Percentiles rank a stretch among this genome's conserved stretches.
Conservation (phyloP, 331 rosid species). For the Pyracantha coccinea region DNA sequence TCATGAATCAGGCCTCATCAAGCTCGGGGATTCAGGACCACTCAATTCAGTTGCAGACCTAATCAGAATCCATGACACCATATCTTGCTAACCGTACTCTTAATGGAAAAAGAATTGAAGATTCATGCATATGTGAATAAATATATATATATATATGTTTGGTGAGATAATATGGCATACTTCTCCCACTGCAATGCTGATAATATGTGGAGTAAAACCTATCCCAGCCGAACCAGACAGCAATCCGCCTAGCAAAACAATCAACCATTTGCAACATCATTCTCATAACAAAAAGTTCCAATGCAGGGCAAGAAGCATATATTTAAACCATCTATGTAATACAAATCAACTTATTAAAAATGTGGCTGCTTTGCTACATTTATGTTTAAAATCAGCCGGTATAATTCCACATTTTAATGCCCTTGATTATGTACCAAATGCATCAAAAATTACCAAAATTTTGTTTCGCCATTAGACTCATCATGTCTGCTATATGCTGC, state of each 20-base stretch:
- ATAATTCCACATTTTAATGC: background rate
- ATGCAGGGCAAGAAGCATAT: background rate
- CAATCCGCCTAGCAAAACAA: constrained; percentile 55
- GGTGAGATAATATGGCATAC: constrained; percentile 33
- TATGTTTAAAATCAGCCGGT: background rate
- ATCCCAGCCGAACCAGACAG: constrained; percentile 77
- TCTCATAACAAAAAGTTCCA: constrained; percentile 1
- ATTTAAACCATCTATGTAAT: background rate
- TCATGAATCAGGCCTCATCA: background rate
- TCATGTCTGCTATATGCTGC: background rate
- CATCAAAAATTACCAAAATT: background rate
- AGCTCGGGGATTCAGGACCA: background rate
- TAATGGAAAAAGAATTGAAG: background rate
- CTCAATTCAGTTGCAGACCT: background rate
- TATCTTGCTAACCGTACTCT: background rate
- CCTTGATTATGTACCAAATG: background rate
- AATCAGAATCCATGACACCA: background rate
- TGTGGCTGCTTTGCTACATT: background rate
- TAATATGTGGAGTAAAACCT: constrained; percentile 82
- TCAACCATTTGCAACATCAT: constrained; percentile 24
- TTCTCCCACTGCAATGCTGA: constrained; percentile 76
- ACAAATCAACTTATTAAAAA: background rate
- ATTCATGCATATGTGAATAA: background rate
- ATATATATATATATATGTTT: background rate
- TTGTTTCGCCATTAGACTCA: background rate